Base-by-base conservation (phyloP, 352 stramenopile species). In the Globisporangium spinosum region DNA sequence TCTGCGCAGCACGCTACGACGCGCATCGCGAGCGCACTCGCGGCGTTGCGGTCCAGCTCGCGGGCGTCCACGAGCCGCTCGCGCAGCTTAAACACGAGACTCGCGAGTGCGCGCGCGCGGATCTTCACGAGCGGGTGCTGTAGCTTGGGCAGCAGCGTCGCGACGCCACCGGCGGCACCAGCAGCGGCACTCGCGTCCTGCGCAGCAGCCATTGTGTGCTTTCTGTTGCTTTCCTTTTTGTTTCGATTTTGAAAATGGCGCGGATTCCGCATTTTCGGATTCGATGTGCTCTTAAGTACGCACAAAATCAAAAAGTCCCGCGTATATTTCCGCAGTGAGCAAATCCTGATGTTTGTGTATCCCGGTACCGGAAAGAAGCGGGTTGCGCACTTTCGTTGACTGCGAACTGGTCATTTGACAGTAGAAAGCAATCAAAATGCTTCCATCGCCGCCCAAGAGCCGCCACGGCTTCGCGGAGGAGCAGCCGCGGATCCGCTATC, bases 81-180 rank as follows among this genome's bases (percentile, higher is more conserved):
- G 17, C 78, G 81, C 25, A 93, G 69, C 74, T 94, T 94, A 68
- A 89, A 86, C 4, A 81, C 64, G 32, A 93, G 71, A 61, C 72
- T 88, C 23, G 69, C 75, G 59, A 94, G 75, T 61, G 86, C 77
- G 9, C 84, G 79, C 4, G 68, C 70, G 25, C 81, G 84, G 62
- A 94, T 89, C 58, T 79, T 83, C 58, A 66, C 54, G 20, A 94
- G 69, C 64, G 82, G 75, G 58, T 94, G 82, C 40, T 74, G 72
- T 54, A 94, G 72, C 73, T 93, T 94, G 22, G 64, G 68, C 60
- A 83, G 74, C 49, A 90, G 70, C 60, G 76, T 65, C 62, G 73
- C 64, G 54, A 85, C 59, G 29, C 51, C 63, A 62, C 29, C 62
- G 27, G 13, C 54, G 15, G 57, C 40, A 49, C 40, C 15, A n/a